Evolutionary conservation across 495 filamentous ascomycete genomes (phyloP).

Genomic region (Trichoderma gamsii): DNA sequence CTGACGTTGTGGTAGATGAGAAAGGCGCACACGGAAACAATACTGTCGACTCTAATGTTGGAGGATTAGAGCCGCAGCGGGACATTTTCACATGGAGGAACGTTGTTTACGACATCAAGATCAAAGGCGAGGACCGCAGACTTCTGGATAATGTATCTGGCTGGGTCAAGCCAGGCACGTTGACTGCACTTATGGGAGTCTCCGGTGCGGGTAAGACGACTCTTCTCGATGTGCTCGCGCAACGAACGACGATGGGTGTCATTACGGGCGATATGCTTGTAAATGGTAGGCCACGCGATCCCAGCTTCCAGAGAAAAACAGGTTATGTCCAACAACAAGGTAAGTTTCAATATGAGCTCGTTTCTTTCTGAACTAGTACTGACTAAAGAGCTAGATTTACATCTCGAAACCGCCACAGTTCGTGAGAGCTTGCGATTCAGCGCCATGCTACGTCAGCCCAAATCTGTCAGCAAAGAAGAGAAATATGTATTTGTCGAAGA

Average conservation of each 20-base stretch:
- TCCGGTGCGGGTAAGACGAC: slow-evolving; percentile 69
- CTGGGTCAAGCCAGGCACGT: slow-evolving; percentile 60
- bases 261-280: slow-evolving; percentile 71
- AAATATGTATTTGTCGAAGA: slow-evolving; percentile 70
- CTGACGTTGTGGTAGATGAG: slow-evolving; percentile 46
- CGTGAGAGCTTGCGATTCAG: slow-evolving; percentile 66
- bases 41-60: not conserved
- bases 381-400: slow-evolving; percentile 50
- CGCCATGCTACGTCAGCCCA: slow-evolving; percentile 64
- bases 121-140: slow-evolving; percentile 46
- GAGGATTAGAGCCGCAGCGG: slow-evolving; percentile 13
- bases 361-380: not conserved
- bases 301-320: slow-evolving; percentile 73
- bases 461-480: slow-evolving; percentile 47
- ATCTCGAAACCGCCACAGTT: slow-evolving; percentile 70
- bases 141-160: slow-evolving; percentile 56
- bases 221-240: slow-evolving; percentile 55
- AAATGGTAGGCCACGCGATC: slow-evolving; percentile 59
- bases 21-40: slow-evolving; percentile 20
- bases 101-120: slow-evolving; percentile 59
- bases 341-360: slow-evolving; percentile 24
- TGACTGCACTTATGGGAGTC: slow-evolving; percentile 66
- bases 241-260: slow-evolving; percentile 55
- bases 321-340: slow-evolving; percentile 91
- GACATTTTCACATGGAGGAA: slow-evolving; percentile 58